Evolutionary conservation across 1,284 basidiomycete species (phyloP).

Genomic region (Meripilus lineatus): DNA sequence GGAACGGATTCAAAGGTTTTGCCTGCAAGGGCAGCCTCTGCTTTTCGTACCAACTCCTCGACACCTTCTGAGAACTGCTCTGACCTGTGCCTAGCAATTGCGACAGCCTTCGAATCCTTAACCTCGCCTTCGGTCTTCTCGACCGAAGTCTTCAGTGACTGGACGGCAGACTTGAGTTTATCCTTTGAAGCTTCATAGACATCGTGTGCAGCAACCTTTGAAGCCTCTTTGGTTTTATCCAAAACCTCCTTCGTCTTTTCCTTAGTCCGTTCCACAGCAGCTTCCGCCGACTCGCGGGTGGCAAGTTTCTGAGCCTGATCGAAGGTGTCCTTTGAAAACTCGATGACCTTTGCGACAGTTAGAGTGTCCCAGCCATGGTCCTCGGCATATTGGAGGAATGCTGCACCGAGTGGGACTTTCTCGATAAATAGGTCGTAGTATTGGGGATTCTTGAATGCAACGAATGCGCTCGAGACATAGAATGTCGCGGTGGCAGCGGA

Average conservation of each 20-base stretch:
- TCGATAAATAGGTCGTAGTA: conserved; percentile 83
- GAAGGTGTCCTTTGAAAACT: conserved; percentile 48
- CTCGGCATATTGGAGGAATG: conserved; percentile 79
- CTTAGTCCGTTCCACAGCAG: conserved; percentile 33
- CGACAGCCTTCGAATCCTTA: conserved; percentile 35
- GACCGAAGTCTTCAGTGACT: conserved; percentile 46
- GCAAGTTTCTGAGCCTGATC: conserved; percentile 40
- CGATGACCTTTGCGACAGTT: conserved; percentile 53
- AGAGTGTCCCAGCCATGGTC: conserved; percentile 73
- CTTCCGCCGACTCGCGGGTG: conserved; percentile 22
- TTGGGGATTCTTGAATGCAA: conserved; percentile 65
- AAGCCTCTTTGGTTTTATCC: conserved; percentile 37
- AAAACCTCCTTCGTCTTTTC: too few species aligned
- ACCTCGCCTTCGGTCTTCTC: conserved; percentile 36
- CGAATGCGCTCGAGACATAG: conserved; percentile 74
- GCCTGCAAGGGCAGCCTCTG: conserved; percentile 60
- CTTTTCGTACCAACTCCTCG: conserved; percentile 59
- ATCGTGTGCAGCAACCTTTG: conserved; percentile 34
- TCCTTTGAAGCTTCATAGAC: conserved; percentile 38
- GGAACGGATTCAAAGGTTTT: conserved; percentile 31
- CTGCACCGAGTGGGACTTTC: conserved; percentile 71
- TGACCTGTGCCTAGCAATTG: conserved; percentile 42
- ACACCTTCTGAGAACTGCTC: conserved; percentile 58
- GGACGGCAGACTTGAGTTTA: conserved; percentile 42
- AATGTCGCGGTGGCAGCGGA: conserved; percentile 68